phyloP scores from a whole-genome alignment of 208 protist species.

The Wallacemonas sp. region DNA sequence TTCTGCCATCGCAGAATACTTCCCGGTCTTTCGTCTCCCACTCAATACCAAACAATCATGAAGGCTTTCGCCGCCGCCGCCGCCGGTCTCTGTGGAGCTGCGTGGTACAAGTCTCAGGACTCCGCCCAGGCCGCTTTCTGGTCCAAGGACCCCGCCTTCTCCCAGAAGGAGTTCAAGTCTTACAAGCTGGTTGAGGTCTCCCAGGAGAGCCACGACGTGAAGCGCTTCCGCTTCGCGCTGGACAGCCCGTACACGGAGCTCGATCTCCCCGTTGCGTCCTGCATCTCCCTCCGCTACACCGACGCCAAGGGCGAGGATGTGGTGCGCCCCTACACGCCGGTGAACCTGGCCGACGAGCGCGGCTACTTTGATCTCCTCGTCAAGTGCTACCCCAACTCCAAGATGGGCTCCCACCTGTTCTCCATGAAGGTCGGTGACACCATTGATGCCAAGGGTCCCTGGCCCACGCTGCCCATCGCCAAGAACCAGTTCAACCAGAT shows the following conservation, averaged over 20 bases:
- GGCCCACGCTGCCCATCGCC: conserved; percentile 67
- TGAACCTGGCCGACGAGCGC: conserved; percentile 51
- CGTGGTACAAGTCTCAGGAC: conserved; percentile 31
- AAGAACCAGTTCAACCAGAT: conserved; percentile 68
- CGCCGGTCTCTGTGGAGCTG: conserved; percentile 34
- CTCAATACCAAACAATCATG: conserved; percentile 39
- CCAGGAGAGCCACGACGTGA: conserved; percentile 63
- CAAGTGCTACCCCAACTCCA: conserved; percentile 83
- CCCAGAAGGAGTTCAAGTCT: conserved; percentile 51
- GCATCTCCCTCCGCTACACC: conserved; percentile 64
- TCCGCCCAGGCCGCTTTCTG: conserved; percentile 25
- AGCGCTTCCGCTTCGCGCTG: conserved; percentile 68
- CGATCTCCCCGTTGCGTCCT: conserved; percentile 53
- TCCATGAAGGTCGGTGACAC: conserved; percentile 78
- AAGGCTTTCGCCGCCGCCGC: conserved; percentile 42
- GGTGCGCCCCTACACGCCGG: conserved; percentile 77
- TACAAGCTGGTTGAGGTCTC: conserved; percentile 67
- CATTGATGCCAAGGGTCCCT: conserved; percentile 85
- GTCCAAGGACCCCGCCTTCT: conserved; percentile 47
- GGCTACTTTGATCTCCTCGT: conserved; percentile 77
- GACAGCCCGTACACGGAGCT: conserved; percentile 34
- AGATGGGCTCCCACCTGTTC: conserved; percentile 90
- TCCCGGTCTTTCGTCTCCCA: too few relatives aligned
- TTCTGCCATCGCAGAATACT: too few relatives aligned
- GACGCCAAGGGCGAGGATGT: conserved; percentile 69